phyloP scores from a whole-genome alignment of 2,329 filamentous ascomycete species.

The Tolypocladium cylindrosporum region DNA sequence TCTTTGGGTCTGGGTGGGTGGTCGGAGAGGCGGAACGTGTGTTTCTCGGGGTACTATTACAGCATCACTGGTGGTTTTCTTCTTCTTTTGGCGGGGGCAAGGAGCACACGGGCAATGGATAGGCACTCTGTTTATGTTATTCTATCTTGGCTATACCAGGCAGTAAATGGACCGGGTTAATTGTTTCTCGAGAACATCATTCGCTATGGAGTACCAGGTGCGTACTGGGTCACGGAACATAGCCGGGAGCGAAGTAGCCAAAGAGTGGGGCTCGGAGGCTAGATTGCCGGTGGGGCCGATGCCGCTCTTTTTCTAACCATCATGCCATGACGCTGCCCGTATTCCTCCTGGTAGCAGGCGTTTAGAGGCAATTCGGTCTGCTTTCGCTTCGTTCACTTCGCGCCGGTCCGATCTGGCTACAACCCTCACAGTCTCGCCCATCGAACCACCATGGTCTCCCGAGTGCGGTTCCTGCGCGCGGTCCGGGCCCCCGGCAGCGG shows the following conservation, averaged over 20 bases:
- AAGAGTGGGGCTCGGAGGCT: neutral
- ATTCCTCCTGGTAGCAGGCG: neutral
- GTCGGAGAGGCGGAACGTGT: neutral
- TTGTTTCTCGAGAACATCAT: neutral
- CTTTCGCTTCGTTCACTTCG: neutral
- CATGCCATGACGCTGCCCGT: neutral
- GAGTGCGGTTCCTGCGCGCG: conserved; percentile 7
- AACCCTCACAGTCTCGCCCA: neutral
- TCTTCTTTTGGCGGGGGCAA: neutral
- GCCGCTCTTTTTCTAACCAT: neutral
- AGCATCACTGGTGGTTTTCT: neutral
- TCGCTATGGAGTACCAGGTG: neutral
- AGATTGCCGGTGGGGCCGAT: neutral
- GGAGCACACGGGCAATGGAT: neutral
- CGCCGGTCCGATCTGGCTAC: neutral
- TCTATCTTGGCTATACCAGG: neutral
- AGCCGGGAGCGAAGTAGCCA: neutral
- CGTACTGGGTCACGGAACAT: neutral
- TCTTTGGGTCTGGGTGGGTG: neutral
- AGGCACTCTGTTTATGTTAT: neutral
- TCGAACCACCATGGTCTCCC: conserved; percentile 8
- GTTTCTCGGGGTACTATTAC: neutral
- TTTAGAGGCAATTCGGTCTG: neutral
- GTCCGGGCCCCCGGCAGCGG: conserved; percentile 6
- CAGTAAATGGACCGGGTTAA: neutral